Evolutionary conservation across 441 rosid species (phyloP).

Genomic region (Jatropha podagrica): DNA sequence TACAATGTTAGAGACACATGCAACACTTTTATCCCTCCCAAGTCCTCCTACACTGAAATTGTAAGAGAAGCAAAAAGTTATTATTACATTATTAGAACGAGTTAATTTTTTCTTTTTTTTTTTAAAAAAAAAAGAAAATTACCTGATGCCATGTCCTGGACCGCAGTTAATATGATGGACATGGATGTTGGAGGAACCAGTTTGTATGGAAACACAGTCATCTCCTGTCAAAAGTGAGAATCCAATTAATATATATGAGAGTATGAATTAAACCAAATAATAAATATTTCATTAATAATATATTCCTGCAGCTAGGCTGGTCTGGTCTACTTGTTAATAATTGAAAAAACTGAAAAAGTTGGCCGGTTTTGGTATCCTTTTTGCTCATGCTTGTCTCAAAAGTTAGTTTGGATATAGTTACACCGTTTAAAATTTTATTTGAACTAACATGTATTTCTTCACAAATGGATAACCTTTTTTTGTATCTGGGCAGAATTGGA

Average conservation of each 20-base stretch:
- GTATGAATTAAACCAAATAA: background rate
- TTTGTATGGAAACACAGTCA: constrained; percentile 88
- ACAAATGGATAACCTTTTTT: constrained; percentile 8
- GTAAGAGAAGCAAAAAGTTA: constrained; percentile 2
- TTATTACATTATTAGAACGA: background rate
- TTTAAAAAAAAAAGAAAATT: background rate
- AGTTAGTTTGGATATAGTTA: constrained; percentile 49
- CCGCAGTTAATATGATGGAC: constrained; percentile 76
- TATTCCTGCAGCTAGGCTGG: background rate
- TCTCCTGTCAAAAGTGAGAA: constrained; percentile 49
- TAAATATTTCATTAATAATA: background rate
- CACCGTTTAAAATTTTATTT: constrained; percentile 23
- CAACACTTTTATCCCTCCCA: constrained; percentile 68
- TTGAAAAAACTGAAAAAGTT: constrained; percentile 19
- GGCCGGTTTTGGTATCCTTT: constrained; percentile 23
- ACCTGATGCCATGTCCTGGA: constrained; percentile 96
- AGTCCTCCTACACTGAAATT: constrained; percentile 65
- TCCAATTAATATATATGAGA: background rate
- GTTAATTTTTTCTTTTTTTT: no score
- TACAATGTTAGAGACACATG: constrained; percentile 71
- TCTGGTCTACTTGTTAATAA: constrained; percentile 2
- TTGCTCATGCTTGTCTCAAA: constrained; percentile 39
- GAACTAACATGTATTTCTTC: constrained; percentile 22
- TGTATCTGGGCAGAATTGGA: background rate
- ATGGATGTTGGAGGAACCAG: constrained; percentile 77